phyloP scores from a whole-genome alignment of 495 filamentous ascomycete species.

The Neurospora sp. region DNA sequence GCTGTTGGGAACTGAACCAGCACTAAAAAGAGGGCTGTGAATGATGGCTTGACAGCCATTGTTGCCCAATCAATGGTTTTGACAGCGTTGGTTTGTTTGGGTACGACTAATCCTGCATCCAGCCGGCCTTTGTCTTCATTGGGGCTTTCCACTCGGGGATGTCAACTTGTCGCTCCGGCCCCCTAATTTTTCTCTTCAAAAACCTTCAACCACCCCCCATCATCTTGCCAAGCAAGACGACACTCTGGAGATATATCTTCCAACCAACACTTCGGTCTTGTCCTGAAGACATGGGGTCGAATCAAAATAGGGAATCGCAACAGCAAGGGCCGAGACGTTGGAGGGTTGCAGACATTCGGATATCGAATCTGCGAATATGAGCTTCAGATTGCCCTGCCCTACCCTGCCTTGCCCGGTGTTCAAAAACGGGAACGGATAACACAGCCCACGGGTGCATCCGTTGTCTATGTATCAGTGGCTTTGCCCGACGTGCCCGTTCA shows the following conservation, averaged over 20 bases:
- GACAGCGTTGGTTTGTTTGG: not conserved
- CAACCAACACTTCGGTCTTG: not conserved
- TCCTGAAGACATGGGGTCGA: not conserved
- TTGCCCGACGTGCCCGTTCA: not conserved
- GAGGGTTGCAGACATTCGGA: not conserved
- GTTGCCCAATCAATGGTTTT: not conserved
- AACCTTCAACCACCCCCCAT: not conserved
- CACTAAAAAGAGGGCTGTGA: not conserved
- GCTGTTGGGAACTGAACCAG: not conserved
- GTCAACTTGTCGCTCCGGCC: not conserved
- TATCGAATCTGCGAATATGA: not conserved
- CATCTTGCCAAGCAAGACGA: not conserved
- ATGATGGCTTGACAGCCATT: not conserved
- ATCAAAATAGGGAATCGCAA: not conserved
- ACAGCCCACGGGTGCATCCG: not conserved
- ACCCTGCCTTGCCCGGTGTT: too few relatives aligned
- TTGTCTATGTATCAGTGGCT: not conserved
- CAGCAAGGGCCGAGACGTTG: not conserved
- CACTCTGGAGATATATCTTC: not conserved
- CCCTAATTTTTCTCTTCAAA: not conserved
- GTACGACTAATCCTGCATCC: not conserved
- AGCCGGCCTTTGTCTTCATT: not conserved
- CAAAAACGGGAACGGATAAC: not conserved
- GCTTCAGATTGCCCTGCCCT: not conserved
- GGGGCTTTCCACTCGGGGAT: not conserved